Base-by-base conservation (phyloP, 2,329 filamentous ascomycete genomes). In the Bipolaris bicolor region DNA sequence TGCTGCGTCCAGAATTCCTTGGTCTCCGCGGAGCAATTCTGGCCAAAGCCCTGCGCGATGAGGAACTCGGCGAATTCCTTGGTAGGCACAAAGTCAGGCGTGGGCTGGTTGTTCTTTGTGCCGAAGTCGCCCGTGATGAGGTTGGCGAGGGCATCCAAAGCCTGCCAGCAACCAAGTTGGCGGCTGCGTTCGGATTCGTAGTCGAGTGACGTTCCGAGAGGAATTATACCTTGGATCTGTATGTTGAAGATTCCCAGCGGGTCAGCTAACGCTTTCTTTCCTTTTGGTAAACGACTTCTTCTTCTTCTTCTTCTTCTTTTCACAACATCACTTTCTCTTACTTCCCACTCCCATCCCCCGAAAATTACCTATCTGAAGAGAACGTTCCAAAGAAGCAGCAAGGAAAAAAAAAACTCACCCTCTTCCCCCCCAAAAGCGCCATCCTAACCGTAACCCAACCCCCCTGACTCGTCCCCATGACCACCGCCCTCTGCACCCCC, bases 391-490 rank as follows among this genome's bases (percentile, higher is more conserved):
- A 18, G 3, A 31, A 44, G 2, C 6, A n/a, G 11, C 3, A 5
- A 7, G 4, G 24, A 24, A 5, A 24, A 7, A 24, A 5, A 33
- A 1, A 22, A 52, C 53, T 9, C 54, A 61, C 81, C 73, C 73
- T 80, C 2, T 81, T 76, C 1, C 81, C 82, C 6, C 76, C 78
- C 43, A 85, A 55, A n/a, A 85, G 57, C 7, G 83, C 82, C 82
- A 85, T 84, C 16, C 81, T 63, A 5, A 78, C 77, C 1, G 78
- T 78, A 10, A 85, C 78, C 81, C 81, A 85, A 0, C 83, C 82
- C 0, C 82, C 83, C 65, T 85, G 83, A 56, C 80, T 82, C 1
- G 82, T 84, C 0, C 83, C 82, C 18, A 83, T 69, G 0, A 77
- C 79, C 58, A 83, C 83, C 0, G 77, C 77, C 60, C 78, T 79